Evolutionary conservation across 2,329 filamentous ascomycete genomes (phyloP).

Genomic region (Xylaria multiplex): DNA sequence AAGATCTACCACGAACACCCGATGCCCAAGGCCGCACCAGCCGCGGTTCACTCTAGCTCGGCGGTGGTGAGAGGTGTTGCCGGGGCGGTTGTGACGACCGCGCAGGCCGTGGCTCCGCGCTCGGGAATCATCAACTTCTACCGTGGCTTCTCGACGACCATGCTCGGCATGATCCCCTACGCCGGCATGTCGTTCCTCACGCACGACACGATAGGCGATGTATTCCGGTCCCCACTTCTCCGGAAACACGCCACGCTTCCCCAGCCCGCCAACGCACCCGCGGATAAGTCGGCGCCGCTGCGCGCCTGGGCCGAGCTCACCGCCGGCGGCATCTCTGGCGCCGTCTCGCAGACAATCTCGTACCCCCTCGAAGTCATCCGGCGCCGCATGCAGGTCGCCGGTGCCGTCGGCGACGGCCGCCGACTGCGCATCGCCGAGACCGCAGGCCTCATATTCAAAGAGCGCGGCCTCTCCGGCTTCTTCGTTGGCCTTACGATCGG

Average conservation of each 20-base stretch:
- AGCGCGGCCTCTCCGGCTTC: slow-evolving; percentile 83
- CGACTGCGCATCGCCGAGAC: slow-evolving; percentile 83
- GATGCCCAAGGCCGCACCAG: slow-evolving; percentile 52
- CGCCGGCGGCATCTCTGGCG: slow-evolving; percentile 84
- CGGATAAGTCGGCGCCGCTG: slow-evolving; percentile 75
- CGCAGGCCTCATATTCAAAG: slow-evolving; percentile 75
- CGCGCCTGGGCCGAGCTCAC: slow-evolving; percentile 87
- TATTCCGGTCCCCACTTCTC: slow-evolving; percentile 76
- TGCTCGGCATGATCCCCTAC: slow-evolving; percentile 96
- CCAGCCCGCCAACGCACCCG: slow-evolving; percentile 61
- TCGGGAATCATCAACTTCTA: slow-evolving; percentile 90
- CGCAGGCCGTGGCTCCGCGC: slow-evolving; percentile 66
- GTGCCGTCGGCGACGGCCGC: slow-evolving; percentile 90
- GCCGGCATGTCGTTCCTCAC: slow-evolving; percentile 95
- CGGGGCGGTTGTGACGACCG: slow-evolving; percentile 56
- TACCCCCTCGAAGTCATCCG: slow-evolving; percentile 95
- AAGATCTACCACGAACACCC: slow-evolving; percentile 86
- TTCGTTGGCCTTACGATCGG: slow-evolving; percentile 94
- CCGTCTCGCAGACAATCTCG: slow-evolving; percentile 89
- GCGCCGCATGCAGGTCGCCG: slow-evolving; percentile 94
- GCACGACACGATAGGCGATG: slow-evolving; percentile 88
- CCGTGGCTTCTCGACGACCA: slow-evolving; percentile 87
- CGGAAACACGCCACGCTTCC: slow-evolving; percentile 80
- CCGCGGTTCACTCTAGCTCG: slow-evolving; percentile 27
- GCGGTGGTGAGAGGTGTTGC: slow-evolving; percentile 49